Evolutionary conservation across 306 rosid species (phyloP), one percentile per base, ranked within the genome.

Genomic region (Argentina anserina): DNA sequence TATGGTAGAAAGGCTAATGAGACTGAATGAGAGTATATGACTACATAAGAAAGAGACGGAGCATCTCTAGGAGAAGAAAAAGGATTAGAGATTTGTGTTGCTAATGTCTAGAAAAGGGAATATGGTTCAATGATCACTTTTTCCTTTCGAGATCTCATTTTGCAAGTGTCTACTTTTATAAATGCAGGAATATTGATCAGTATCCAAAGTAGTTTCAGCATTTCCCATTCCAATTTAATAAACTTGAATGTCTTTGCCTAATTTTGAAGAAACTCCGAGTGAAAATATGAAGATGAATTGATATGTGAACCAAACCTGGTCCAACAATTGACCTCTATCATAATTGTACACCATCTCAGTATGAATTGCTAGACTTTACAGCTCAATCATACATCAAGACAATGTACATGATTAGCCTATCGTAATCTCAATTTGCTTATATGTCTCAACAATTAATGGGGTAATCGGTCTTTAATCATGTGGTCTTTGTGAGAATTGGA

Each of bases 51-150:
- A 29, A 37, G 41, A 26, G 52, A 28, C 9, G 47, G 39, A 73
- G 82, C 80, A 82, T 81, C 82, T 78, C 85, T 78, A 46, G 80
- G 60, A 62, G 63, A 58, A 68, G 47, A 42, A 58, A 79, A 81
- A 78, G 82, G 73, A 71, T 74, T 70, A 31, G 68, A 58, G 65
- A 69, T 82, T 70, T 82, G 80, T 74, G 70, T 78, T 73, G 60
- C 62, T 69, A 70, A 81, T 69, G 80, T 65, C 60, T 59, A 34
- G 41, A 47, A 81, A 74, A 74, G 80, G 61, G 67, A 56, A 70
- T 56, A 65, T 56, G 43, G 56, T 71, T 56, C 42, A 71, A 47
- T 23, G 72, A 70, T 67, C 77, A 70, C 61, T 73, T 46, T 67
- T 67, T 70, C 70, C 71, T 82, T 74, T 81, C 41, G 56, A 52